Base-by-base conservation (phyloP, 305 asterid species). In the Solanum hybrid region DNA sequence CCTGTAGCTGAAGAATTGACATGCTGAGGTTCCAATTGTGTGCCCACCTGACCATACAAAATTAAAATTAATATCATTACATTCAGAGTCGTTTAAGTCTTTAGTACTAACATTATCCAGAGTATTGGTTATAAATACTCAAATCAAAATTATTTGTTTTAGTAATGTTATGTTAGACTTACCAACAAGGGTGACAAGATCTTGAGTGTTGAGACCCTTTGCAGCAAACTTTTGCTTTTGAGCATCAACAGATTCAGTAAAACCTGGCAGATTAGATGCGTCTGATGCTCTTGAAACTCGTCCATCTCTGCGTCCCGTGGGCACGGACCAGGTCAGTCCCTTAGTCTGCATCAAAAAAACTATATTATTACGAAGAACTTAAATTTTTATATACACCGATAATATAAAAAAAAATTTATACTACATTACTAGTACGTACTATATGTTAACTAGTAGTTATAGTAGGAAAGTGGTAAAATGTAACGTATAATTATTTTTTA, bases 161-260 rank as follows among this genome's bases (percentile, higher is more conserved):
- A 19, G 71, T 60, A 60, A 60, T 60, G 71, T 19, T 40, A 45
- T 27, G 71, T 31, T 45, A 29, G 14, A 37, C 89, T 87, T 89
- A 94, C 97, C 97, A 40, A 91, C 94, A 56, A 95, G 96, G 78
- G 98, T 88, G 89, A 95, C 98, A 10, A 95, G 96, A 90, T 95
- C 98, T 85, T 93, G 94, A 42, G 89, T 85, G 88, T 91, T 93
- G 88, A 95, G 96, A 2, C 92, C 91, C 90, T 94, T 95, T 8
- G 89, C 94, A 15, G 27, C 8, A 89, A 94, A 95, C 92, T 95
- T 95, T 85, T 77, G 91, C 85, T 71, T 95, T 77, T 93, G 96
- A 66, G 91, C 91, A 66, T 89, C 95, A 1, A 95, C 91, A 11
- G 95, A 86, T 76, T 95, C 98, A 1, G 91, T 92, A 64, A 94